Base-by-base conservation (phyloP, 495 filamentous ascomycete genomes). In the Penicillium salamii region DNA sequence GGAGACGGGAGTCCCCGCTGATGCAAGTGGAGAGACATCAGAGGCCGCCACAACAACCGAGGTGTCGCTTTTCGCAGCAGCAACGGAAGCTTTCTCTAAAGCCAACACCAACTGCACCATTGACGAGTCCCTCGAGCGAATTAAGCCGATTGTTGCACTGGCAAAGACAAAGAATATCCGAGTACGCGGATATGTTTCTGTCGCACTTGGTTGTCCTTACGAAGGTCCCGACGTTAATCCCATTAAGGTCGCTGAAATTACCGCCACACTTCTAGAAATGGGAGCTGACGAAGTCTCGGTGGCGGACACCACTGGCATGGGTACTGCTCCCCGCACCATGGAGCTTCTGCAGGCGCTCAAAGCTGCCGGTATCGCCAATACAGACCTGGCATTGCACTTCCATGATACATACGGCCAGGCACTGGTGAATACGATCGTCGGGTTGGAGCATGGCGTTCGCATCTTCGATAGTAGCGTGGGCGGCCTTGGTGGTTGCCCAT, bases 401-500 rank as follows among this genome's bases (percentile, higher is more conserved):
- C 93, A 97, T 54, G 91, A 98, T 59, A 99, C 95, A 4, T 99
- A 95, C 67, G 95, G 91, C 8, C 88, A 93, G 71, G 95, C 95
- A 7, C 73, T 97, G 45, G 88, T 96, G 23, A 97, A 98, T 61
- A 87, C 86, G 0, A 79, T 90, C 4, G 87, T 96, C 3, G 85
- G 86, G 17, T 71, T 97, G 7, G 91, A 97, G 67, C 85, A 89
- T 46, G 93, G 93, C 0, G 85, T 99, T 46, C 68, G 93, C 34
- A 87, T 84, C 1, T 97, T 97, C 68, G 93, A 99, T 63, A 83
- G 82, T 49, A 89, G 87, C 43, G 91, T 97, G 9, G 91, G 84
- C 2, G 95, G 95, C 0, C 74, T 99, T 7, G 93, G 93, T 21
- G 95, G 95, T 0, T 99, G 93, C 66, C 93, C 93, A 13, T 97